Conservation (phyloP, 2,329 filamentous ascomycete species). For the Cercospora sojina region DNA sequence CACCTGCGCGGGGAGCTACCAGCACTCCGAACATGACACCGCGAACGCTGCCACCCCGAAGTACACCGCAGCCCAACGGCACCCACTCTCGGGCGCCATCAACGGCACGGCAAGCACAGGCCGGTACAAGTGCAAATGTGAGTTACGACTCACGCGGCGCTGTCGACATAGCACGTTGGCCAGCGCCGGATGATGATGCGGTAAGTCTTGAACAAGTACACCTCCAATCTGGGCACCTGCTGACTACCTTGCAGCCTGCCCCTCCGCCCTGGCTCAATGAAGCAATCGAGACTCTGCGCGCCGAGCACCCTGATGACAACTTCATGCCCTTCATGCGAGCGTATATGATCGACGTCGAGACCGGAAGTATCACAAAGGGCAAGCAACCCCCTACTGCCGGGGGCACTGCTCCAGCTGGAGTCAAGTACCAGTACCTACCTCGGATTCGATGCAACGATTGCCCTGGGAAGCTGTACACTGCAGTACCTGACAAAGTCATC, state of each 20-base stretch:
- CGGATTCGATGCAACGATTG: constrained; percentile 91
- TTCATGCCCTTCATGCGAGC: constrained; percentile 94
- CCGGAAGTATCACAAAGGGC: constrained; percentile 59
- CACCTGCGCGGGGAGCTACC: constrained; percentile 25
- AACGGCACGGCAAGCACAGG: constrained; percentile 16
- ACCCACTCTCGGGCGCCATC: constrained; percentile 27
- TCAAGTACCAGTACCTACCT: constrained; percentile 81
- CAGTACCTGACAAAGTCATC: constrained; percentile 78
- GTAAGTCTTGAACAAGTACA: constrained; percentile 53
- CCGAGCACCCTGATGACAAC: constrained; percentile 71
- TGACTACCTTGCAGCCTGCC: constrained; percentile 60
- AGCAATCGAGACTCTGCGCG: constrained; percentile 70
- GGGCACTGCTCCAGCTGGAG: constrained; percentile 58
- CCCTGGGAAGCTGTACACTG: constrained; percentile 89
- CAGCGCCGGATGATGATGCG: constrained; percentile 57
- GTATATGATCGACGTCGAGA: constrained; percentile 69
- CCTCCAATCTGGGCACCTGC: constrained; percentile 9
- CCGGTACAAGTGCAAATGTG: constrained; percentile 15
- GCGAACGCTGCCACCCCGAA: constrained; percentile 27
- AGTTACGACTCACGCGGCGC: constrained; percentile 53
- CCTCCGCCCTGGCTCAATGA: constrained; percentile 81
- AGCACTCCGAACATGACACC: constrained; percentile 33
- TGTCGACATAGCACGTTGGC: constrained; percentile 64
- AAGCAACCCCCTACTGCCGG: constrained; percentile 41
- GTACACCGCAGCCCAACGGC: constrained; percentile 35